Conservation (phyloP, 768 basidiomycete genomes). For the Auriscalpium orientale region DNA sequence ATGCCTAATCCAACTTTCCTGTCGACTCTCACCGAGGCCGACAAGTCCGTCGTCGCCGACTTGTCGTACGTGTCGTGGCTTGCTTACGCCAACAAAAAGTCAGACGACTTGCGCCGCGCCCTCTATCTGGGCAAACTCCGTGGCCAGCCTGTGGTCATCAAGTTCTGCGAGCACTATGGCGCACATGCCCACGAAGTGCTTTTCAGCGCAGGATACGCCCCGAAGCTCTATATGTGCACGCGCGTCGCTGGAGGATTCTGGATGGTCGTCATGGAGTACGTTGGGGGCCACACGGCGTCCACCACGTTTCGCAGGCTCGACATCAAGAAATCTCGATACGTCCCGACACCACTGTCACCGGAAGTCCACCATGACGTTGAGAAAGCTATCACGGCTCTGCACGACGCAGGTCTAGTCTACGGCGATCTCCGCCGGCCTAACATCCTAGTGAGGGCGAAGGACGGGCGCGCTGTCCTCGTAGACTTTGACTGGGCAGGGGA, state of each 20-base stretch:
- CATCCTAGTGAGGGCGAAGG: neutral
- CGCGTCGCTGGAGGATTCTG: conserved; percentile 2
- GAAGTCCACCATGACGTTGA: neutral
- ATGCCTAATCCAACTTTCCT: neutral
- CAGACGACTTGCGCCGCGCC: neutral
- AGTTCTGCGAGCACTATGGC: conserved; percentile 9
- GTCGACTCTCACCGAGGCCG: neutral
- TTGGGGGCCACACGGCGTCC: conserved; percentile 1
- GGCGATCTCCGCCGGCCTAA: conserved; percentile 10
- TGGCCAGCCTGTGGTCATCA: conserved; percentile 5
- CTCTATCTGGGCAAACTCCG: neutral
- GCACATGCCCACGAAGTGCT: conserved; percentile 5
- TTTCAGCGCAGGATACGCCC: conserved; percentile 3
- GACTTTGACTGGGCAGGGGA: conserved; percentile 14
- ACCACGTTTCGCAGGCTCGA: neutral
- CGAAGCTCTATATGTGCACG: conserved; percentile 3
- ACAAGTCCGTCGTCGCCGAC: neutral
- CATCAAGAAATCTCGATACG: neutral
- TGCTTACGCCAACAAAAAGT: neutral
- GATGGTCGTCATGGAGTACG: conserved; percentile 15
- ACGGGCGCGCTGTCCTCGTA: conserved; percentile 3
- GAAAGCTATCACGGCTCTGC: conserved; percentile 6
- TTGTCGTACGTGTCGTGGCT: neutral
- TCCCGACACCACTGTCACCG: neutral
- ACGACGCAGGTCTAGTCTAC: conserved; percentile 5